Evolutionary conservation across 495 filamentous ascomycete species (phyloP).

Genomic region (Thermothielavioides terrestris): DNA sequence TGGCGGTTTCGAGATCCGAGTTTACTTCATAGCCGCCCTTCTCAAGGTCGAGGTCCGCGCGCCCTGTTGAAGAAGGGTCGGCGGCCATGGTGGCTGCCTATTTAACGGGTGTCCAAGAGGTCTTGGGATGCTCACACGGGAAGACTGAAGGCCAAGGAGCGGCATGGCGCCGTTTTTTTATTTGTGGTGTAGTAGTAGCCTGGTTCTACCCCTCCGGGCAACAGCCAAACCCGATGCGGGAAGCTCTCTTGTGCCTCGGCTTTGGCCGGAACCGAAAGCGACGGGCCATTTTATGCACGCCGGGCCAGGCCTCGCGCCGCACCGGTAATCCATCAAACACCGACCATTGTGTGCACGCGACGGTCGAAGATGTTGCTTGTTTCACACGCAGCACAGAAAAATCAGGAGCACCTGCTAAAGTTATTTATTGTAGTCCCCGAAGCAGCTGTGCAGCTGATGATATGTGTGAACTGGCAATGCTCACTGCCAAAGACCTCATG

Average conservation of each 20-base stretch:
- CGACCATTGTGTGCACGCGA: too few relatives aligned
- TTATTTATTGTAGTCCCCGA: too few relatives aligned
- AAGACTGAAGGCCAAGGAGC: background rate
- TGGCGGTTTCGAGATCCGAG: conserved; percentile 20
- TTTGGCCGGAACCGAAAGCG: conserved; percentile 1
- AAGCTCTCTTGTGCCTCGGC: background rate
- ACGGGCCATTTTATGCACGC: background rate
- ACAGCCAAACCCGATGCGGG: background rate
- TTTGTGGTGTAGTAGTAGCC: background rate
- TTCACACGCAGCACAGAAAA: too few relatives aligned
- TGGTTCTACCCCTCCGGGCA: background rate
- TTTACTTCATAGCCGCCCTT: conserved; percentile 12
- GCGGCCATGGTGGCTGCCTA: conserved; percentile 15
- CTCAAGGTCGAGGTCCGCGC: conserved; percentile 14
- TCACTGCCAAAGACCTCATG: too few relatives aligned
- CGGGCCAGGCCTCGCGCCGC: too few relatives aligned
- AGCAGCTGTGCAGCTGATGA: too few relatives aligned
- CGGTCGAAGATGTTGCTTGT: too few relatives aligned
- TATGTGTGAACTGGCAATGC: too few relatives aligned
- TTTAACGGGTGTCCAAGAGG: too few relatives aligned
- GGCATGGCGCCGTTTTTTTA: background rate
- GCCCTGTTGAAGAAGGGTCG: conserved; percentile 7
- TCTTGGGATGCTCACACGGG: conserved; percentile 5
- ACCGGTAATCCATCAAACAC: background rate
- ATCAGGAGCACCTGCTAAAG: too few relatives aligned